phyloP scores from a whole-genome alignment of 345 rosid species.

The Cochlearia excelsa region DNA sequence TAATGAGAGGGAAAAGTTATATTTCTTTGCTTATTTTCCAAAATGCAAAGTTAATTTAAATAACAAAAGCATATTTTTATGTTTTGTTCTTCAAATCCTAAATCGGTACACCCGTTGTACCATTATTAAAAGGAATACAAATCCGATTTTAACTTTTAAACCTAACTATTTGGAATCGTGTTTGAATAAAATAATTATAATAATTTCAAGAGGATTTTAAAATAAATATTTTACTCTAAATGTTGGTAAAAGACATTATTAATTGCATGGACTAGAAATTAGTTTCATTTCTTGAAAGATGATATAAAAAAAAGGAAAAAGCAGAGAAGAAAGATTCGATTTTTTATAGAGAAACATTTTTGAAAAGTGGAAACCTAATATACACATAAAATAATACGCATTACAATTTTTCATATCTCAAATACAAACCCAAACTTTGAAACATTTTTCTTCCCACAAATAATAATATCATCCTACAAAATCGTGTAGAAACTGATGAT shows the following conservation, averaged over 20 bases:
- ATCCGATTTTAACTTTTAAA: neutral
- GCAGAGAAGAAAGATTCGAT: neutral
- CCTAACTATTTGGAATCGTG: neutral
- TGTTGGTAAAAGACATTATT: no score
- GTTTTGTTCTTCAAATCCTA: constrained; percentile 27
- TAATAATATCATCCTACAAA: constrained; percentile 65
- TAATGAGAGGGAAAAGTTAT: constrained; percentile 7
- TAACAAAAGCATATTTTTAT: constrained; percentile 20
- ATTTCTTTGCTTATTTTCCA: constrained; percentile 17
- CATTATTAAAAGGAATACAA: constrained; percentile 13
- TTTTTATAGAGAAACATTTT: neutral
- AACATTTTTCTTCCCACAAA: constrained; percentile 17
- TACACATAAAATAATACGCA: constrained; percentile 21
- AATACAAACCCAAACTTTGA: constrained; percentile 23
- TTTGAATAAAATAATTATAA: neutral
- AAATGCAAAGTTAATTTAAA: constrained; percentile 25
- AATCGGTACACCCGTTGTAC: neutral
- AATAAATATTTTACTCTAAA: no score
- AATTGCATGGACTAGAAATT: no score
- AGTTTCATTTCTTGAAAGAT: no score
- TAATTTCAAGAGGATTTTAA: no score
- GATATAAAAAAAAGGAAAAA: no score
- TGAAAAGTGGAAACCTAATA: constrained; percentile 21
- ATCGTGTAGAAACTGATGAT: constrained; percentile 75
- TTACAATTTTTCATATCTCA: constrained; percentile 18